phyloP scores from a whole-genome alignment of 495 filamentous ascomycete species.

The Penicillium cinerascens region DNA sequence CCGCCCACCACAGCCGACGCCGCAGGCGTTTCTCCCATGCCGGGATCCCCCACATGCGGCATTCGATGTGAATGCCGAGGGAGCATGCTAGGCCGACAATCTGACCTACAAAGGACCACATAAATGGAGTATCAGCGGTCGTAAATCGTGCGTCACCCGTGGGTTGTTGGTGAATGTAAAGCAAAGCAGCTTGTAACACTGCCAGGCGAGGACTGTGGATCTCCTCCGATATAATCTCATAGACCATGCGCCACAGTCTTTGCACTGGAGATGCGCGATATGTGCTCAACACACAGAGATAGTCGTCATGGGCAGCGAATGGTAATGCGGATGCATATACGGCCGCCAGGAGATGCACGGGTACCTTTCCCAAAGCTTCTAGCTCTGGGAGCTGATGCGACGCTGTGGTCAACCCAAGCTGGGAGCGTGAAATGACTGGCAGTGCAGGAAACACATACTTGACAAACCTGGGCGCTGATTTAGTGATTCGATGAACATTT shows the following conservation, averaged over 20 bases:
- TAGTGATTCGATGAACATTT: no score
- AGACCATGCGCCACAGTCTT: conserved; percentile 31
- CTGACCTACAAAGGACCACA: conserved; percentile 38
- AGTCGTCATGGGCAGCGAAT: conserved; percentile 33
- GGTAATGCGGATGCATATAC: conserved; percentile 36
- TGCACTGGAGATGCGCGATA: conserved; percentile 28
- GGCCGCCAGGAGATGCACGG: conserved; percentile 33
- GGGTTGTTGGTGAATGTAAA: conserved; percentile 31
- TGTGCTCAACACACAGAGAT: conserved; percentile 26
- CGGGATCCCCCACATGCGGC: conserved; percentile 83
- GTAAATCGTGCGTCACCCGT: conserved; percentile 16
- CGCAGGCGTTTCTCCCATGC: conserved; percentile 79
- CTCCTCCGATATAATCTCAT: conserved; percentile 32
- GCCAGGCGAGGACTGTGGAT: conserved; percentile 34
- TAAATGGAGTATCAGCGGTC: conserved; percentile 30
- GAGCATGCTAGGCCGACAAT: conserved; percentile 30
- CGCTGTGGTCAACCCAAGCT: conserved; percentile 18
- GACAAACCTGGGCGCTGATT: conserved; percentile 21
- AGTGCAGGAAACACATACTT: conserved; percentile 31
- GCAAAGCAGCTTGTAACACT: conserved; percentile 32
- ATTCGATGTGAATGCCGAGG: conserved; percentile 83
- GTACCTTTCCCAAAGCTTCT: conserved; percentile 18
- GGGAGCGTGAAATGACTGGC: conserved; percentile 31
- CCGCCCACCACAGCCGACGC: conserved; percentile 82
- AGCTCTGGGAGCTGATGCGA: conserved; percentile 19